These are phyloP conservation scores for Phellopilus nigrolimitatus DNA, from an alignment of 1,284 basidiomycete genomes.

Conservation along the genomic window DNA sequence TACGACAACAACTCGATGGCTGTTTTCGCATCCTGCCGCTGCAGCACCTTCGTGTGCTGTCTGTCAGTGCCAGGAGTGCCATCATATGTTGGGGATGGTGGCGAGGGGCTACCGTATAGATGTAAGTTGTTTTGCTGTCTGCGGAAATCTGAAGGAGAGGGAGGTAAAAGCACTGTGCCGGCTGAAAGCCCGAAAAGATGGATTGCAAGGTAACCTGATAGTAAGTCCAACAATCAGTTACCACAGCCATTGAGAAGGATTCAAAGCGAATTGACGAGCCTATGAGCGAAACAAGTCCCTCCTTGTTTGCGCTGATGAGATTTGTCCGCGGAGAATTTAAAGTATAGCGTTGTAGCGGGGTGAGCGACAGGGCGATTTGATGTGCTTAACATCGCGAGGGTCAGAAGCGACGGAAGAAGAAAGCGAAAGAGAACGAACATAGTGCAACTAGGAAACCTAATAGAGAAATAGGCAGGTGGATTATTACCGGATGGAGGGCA, in stretches of 20 bases:
- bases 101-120: not conserved
- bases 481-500: slow-evolving; percentile 60
- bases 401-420: not conserved
- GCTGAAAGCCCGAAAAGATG: slow-evolving; percentile 82
- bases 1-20: slow-evolving; percentile 76
- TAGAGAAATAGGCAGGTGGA: slow-evolving; percentile 52
- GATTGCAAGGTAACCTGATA: slow-evolving; percentile 84
- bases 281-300: slow-evolving; percentile 79
- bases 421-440: slow-evolving; percentile 39
- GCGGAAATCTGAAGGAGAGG: slow-evolving; percentile 68
- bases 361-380: slow-evolving; percentile 55
- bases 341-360: slow-evolving; percentile 59
- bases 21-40: slow-evolving; percentile 62
- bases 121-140: slow-evolving; percentile 30
- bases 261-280: slow-evolving; percentile 40
- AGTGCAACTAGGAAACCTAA: slow-evolving; percentile 62
- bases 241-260: slow-evolving; percentile 2
- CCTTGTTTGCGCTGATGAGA: slow-evolving; percentile 83
- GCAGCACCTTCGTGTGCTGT: slow-evolving; percentile 21
- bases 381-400: slow-evolving; percentile 47
- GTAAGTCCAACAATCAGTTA: not conserved
- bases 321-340: slow-evolving; percentile 57
- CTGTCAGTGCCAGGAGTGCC: not conserved
- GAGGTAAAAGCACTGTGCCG: slow-evolving; percentile 78
- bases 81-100: slow-evolving; percentile 11